Evolutionary conservation across 2,329 filamentous ascomycete species (phyloP).

Genomic region (Epicoccum nigrum): DNA sequence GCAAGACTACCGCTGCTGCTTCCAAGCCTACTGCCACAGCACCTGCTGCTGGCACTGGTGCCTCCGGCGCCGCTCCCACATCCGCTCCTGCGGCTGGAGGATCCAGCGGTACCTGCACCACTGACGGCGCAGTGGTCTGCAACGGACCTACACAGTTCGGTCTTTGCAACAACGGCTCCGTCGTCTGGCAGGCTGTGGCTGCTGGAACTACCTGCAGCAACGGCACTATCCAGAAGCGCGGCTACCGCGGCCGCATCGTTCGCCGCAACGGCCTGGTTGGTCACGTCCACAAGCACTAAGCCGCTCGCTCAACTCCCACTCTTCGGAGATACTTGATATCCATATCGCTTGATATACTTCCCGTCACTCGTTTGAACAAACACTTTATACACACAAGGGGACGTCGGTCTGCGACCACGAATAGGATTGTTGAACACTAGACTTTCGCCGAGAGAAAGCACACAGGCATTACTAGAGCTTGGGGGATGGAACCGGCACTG

Average conservation of each 20-base stretch:
- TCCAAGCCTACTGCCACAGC: slow-evolving; percentile 6
- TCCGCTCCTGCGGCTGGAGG: slow-evolving; percentile 3
- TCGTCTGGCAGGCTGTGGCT: slow-evolving; percentile 51
- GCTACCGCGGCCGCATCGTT: slow-evolving; percentile 40
- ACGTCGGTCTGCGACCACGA: slow-evolving; percentile 9
- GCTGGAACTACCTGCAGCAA: slow-evolving; percentile 53
- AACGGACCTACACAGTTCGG: slow-evolving; percentile 50
- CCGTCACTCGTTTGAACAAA: slow-evolving; percentile 4
- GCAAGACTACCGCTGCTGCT: slow-evolving; percentile 3
- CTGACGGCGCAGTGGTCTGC: slow-evolving; percentile 49
- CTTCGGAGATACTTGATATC: slow-evolving; percentile 4
- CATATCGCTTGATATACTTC: slow-evolving; percentile 17
- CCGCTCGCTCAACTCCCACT: neutral
- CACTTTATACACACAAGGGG: neutral
- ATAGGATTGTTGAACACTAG: slow-evolving; percentile 6
- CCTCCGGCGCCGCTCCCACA: slow-evolving; percentile 17
- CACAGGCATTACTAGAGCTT: slow-evolving; percentile 7
- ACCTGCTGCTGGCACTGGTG: slow-evolving; percentile 16
- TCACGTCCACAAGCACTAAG: slow-evolving; percentile 16
- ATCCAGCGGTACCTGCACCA: slow-evolving; percentile 27
- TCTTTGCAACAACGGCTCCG: slow-evolving; percentile 51
- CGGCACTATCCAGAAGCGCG: slow-evolving; percentile 47
- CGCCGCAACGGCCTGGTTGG: slow-evolving; percentile 24
- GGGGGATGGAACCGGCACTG: neutral
- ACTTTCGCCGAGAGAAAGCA: slow-evolving; percentile 4